Evolutionary conservation across 2,329 filamentous ascomycete species (phyloP).

Genomic region (Colletotrichum sp.): DNA sequence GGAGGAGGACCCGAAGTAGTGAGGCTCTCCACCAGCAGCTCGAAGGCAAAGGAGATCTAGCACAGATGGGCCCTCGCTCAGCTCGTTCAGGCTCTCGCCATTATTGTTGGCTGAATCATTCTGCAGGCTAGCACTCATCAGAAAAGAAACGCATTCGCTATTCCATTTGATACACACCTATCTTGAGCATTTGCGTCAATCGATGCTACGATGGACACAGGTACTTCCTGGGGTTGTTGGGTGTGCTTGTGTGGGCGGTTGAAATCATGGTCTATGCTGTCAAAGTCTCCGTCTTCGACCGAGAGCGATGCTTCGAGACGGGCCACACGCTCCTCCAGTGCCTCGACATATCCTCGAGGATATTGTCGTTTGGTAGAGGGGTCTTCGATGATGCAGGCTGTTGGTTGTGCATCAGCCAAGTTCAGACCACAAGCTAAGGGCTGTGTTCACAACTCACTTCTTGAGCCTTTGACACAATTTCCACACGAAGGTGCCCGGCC

Average conservation of each 20-base stretch:
- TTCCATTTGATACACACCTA: neutral
- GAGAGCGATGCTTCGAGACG: neutral
- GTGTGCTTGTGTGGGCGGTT: neutral
- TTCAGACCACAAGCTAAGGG: fast-evolving
- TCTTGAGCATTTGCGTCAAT: neutral
- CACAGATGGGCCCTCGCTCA: neutral
- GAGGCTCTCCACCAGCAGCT: conserved; percentile 23
- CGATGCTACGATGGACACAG: neutral
- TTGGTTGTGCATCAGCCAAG: neutral
- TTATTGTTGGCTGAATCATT: neutral
- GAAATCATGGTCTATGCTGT: neutral
- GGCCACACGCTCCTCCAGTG: neutral
- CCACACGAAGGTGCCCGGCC: neutral
- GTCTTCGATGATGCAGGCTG: neutral
- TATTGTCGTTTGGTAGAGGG: neutral
- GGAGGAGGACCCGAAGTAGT: conserved; percentile 32
- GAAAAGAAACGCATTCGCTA: fast-evolving
- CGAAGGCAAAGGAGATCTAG: neutral
- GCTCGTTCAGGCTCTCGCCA: neutral
- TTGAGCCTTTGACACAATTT: neutral
- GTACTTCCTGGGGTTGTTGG: neutral
- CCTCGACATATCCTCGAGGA: neutral
- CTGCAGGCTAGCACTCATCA: neutral
- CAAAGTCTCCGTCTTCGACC: neutral
- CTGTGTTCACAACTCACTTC: neutral